phyloP scores from a whole-genome alignment of 331 rosid genomes.

The Rhamnella rubrinervis region DNA sequence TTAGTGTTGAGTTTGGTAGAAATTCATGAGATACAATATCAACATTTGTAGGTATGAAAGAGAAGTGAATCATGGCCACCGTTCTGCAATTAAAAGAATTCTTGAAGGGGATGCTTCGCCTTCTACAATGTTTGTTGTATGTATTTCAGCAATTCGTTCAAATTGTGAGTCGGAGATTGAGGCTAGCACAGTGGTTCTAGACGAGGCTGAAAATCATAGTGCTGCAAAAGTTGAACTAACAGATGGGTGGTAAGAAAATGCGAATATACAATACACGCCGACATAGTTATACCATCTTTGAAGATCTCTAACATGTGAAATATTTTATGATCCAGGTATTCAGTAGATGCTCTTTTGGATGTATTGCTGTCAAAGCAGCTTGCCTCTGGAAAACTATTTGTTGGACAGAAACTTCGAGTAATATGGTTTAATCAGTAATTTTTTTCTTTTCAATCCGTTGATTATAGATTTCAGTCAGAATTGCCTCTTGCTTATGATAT shows the following conservation, averaged over 20 bases:
- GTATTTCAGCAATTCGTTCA: conserved; percentile 70
- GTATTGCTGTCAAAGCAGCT: conserved; percentile 66
- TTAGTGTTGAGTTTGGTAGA: conserved; percentile 17
- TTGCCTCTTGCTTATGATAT: conserved; percentile 27
- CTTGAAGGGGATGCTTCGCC: conserved; percentile 89
- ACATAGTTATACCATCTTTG: conserved; percentile 17
- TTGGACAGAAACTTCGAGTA: conserved; percentile 94
- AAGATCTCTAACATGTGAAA: conserved; percentile 29
- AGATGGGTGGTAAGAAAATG: conserved; percentile 60
- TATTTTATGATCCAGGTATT: conserved; percentile 61
- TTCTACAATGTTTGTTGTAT: conserved; percentile 68
- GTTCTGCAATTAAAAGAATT: conserved; percentile 78
- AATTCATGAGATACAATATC: conserved; percentile 12
- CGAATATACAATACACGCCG: background rate
- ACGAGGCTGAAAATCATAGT: conserved; percentile 34
- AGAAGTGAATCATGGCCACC: conserved; percentile 89
- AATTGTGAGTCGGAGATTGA: conserved; percentile 37
- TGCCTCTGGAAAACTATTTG: conserved; percentile 67
- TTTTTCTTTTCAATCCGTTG: conserved; percentile 15
- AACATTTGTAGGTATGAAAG: conserved; percentile 67
- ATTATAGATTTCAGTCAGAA: conserved; percentile 10
- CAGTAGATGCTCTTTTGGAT: conserved; percentile 71
- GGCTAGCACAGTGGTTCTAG: conserved; percentile 19
- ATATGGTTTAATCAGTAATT: conserved; percentile 10
- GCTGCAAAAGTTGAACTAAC: conserved; percentile 65